phyloP scores from a whole-genome alignment of 345 rosid species.

The Sisymbrium altissimum region DNA sequence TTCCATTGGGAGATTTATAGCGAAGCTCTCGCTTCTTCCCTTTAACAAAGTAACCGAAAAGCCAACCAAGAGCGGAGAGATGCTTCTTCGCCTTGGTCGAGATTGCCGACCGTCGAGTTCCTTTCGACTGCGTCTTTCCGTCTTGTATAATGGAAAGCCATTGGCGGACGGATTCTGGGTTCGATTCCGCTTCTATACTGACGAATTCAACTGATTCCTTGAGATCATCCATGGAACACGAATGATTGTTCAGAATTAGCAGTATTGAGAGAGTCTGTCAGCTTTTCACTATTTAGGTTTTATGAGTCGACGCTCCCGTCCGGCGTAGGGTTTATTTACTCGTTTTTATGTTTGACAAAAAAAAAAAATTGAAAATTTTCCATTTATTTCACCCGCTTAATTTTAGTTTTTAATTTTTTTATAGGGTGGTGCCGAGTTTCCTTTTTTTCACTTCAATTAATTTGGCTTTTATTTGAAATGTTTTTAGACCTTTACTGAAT shows the following conservation, averaged over 20 bases:
- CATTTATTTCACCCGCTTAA: no score
- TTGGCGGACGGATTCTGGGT: neutral
- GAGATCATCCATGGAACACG: neutral
- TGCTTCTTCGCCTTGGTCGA: constrained; percentile 14
- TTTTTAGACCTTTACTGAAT: no score
- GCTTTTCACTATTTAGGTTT: neutral
- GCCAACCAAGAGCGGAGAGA: constrained; percentile 31
- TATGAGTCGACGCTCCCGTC: neutral
- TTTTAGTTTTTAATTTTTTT: no score
- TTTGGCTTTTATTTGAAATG: no score
- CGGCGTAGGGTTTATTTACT: no score
- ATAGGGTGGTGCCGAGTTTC: no score
- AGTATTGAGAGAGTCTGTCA: neutral
- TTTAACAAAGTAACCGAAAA: neutral
- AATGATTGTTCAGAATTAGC: neutral
- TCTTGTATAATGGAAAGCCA: neutral
- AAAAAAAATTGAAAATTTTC: no score
- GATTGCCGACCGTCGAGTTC: neutral
- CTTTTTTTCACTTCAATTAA: no score
- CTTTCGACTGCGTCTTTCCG: neutral
- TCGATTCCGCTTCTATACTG: neutral
- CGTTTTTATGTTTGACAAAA: no score
- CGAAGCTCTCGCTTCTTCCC: constrained; percentile 5
- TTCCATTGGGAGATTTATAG: neutral
- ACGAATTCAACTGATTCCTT: neutral